Percentiles rank a stretch among this genome's conserved stretches.
Evolutionary conservation across 2,329 filamentous ascomycete genomes (phyloP).

Genomic region (Colletotrichum destructivum): DNA sequence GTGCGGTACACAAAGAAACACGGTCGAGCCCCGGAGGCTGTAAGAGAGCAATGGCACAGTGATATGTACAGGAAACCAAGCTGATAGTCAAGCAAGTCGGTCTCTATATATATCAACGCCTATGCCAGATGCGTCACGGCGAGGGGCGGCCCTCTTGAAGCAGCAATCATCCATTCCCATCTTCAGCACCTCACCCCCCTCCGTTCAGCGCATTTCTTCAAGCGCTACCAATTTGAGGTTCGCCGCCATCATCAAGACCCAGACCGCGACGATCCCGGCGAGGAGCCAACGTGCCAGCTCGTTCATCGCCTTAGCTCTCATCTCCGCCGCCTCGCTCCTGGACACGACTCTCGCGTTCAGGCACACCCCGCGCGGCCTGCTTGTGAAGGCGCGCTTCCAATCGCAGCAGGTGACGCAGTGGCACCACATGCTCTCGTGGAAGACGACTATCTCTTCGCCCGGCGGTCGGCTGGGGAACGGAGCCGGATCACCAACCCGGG

Average conservation of each 20-base stretch:
- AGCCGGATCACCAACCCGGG: background rate
- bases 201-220: background rate
- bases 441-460: background rate
- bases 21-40: too few species aligned
- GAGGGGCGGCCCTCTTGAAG: too few species aligned
- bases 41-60: background rate
- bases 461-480: background rate
- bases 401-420: background rate
- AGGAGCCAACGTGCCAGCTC: background rate
- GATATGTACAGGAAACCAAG: too few species aligned
- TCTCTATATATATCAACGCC: too few species aligned
- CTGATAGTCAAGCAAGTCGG: too few species aligned
- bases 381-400: background rate
- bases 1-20: background rate
- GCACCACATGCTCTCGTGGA: background rate
- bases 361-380: background rate
- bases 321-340: background rate
- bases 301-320: background rate
- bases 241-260: background rate
- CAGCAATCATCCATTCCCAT: too few species aligned
- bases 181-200: too few species aligned
- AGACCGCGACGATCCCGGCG: background rate
- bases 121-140: too few species aligned
- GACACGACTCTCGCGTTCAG: background rate
- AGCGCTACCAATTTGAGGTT: background rate